Percentiles rank a stretch among this genome's conserved stretches.
phyloP scores from a whole-genome alignment of 2,329 filamentous ascomycete genomes.

The Trichoderma hamatum region DNA sequence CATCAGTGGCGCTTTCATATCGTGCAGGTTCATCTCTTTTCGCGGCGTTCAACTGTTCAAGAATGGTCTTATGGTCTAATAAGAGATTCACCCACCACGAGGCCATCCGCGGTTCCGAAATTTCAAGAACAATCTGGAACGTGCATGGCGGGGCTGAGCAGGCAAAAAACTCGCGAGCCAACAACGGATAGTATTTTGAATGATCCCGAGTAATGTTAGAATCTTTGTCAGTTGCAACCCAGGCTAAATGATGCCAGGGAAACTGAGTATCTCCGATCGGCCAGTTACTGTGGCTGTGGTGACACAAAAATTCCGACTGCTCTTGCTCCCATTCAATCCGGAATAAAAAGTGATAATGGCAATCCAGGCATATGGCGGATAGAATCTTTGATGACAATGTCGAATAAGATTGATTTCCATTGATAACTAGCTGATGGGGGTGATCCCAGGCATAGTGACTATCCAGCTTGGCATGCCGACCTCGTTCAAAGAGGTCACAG shows the following conservation, averaged over 20 bases:
- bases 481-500: constrained; percentile 44
- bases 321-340: constrained; percentile 41
- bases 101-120: constrained; percentile 53
- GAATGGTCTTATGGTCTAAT: constrained; percentile 50
- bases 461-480: constrained; percentile 37
- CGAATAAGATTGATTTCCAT: constrained; percentile 45
- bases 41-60: constrained; percentile 44
- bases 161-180: constrained; percentile 43
- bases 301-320: constrained; percentile 38
- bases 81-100: constrained; percentile 49
- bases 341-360: constrained; percentile 48
- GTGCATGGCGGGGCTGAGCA: constrained; percentile 50
- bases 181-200: constrained; percentile 45
- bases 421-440: constrained; percentile 42
- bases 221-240: constrained; percentile 39
- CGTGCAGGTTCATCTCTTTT: constrained; percentile 51
- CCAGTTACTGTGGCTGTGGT: constrained; percentile 40
- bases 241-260: constrained; percentile 46
- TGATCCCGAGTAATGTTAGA: constrained; percentile 33
- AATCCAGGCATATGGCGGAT: constrained; percentile 46
- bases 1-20: constrained; percentile 48
- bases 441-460: constrained; percentile 42
- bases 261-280: constrained; percentile 41
- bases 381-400: constrained; percentile 36
- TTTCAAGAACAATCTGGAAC: constrained; percentile 50